These are phyloP conservation scores for Heterobasidion irregulare DNA, from an alignment of 1,284 basidiomycete species.

Conservation along the genomic window DNA sequence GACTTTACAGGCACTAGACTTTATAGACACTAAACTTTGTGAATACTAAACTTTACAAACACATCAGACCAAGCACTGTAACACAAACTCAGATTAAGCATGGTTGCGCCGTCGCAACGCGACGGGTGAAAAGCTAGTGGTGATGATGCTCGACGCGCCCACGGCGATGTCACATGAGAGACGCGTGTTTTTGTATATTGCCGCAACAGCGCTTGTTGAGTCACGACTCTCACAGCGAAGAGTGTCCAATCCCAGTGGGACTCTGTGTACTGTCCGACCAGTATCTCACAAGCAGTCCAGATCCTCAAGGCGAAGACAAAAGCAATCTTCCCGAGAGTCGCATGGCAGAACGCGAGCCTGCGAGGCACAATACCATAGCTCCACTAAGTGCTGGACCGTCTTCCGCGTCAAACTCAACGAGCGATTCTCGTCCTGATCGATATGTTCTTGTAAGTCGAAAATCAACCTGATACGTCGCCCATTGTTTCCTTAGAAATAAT, in stretches of 20 bases:
- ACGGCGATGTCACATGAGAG: too few species aligned
- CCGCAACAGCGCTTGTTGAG: background rate
- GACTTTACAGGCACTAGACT: too few species aligned
- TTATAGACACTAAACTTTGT: too few species aligned
- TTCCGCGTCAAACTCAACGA: background rate
- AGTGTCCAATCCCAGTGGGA: background rate
- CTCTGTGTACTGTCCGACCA: background rate
- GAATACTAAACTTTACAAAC: too few species aligned
- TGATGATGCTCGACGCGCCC: too few species aligned
- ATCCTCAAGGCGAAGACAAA: background rate
- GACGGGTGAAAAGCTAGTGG: too few species aligned
- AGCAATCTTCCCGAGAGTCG: background rate
- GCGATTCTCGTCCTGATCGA: background rate
- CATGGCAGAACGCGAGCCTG: background rate
- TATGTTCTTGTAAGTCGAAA: background rate
- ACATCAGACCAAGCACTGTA: too few species aligned
- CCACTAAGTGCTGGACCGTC: too few species aligned
- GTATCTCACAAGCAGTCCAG: background rate
- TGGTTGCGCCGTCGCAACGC: too few species aligned
- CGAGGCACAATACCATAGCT: background rate
- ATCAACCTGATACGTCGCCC: background rate
- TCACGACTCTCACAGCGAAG: background rate
- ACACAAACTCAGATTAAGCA: too few species aligned
- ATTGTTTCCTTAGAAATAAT: background rate
- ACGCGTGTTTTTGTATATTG: too few species aligned